A percentile compares a stretch with the other conserved stretches of the same genome.
phyloP scores from a whole-genome alignment of 2,329 filamentous ascomycete genomes.

The Ophiocordyceps camponoti-saundersi region DNA sequence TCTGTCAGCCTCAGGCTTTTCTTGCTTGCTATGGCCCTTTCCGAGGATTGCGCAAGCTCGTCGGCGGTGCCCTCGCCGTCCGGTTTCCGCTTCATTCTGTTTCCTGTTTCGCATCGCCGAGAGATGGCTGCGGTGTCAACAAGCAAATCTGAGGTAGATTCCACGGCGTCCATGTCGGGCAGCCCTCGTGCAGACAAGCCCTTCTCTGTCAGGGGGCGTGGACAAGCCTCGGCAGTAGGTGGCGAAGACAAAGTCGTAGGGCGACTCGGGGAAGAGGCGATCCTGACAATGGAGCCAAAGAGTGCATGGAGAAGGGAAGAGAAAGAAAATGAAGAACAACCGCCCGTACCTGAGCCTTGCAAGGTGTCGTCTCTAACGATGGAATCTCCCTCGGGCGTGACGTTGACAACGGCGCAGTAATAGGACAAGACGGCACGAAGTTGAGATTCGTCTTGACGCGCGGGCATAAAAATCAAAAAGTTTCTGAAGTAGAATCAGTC shows the following conservation, averaged over 20 bases:
- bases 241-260: conserved; percentile 7
- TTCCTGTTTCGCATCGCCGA: conserved; percentile 8
- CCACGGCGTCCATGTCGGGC: conserved; percentile 4
- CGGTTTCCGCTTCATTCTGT: conserved; percentile 6
- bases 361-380: conserved; percentile 79
- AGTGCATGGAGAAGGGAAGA: conserved; percentile 31
- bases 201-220: too few relatives aligned
- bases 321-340: conserved; percentile 20
- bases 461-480: conserved; percentile 80
- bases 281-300: conserved; percentile 58
- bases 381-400: conserved; percentile 90
- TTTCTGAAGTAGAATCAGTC: conserved; percentile 36
- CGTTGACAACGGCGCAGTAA: conserved; percentile 74
- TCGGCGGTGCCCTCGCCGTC: conserved; percentile 18
- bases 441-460: conserved; percentile 44
- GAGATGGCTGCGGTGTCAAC: conserved; percentile 9
- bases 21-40: conserved; percentile 15
- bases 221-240: not conserved
- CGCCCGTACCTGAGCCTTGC: conserved; percentile 81
- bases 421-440: conserved; percentile 76
- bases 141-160: conserved; percentile 5
- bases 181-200: too few relatives aligned
- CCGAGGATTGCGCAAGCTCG: conserved; percentile 13
- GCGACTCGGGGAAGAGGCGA: conserved; percentile 33
- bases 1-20: conserved; percentile 41